Conservation (phyloP, 2,329 filamentous ascomycete species). For the Alternaria triticimaculans region DNA sequence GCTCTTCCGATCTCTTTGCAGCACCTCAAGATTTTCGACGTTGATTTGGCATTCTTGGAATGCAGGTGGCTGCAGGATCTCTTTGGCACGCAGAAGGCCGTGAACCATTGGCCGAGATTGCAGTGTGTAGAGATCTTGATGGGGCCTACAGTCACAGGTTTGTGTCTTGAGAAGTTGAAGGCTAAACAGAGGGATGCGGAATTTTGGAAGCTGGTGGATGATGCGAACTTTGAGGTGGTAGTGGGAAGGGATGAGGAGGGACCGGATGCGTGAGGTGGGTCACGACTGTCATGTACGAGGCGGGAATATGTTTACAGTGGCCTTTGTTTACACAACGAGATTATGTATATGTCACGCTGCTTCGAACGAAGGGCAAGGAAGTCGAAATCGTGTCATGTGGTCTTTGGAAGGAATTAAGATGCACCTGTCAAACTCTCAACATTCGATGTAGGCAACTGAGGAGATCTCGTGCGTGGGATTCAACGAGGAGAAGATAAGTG, state of each 20-base stretch:
- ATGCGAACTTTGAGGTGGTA: background rate
- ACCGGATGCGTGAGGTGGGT: background rate
- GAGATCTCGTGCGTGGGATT: background rate
- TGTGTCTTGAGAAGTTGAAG: background rate
- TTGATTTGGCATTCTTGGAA: conserved; percentile 6
- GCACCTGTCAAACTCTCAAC: background rate
- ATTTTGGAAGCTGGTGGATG: background rate
- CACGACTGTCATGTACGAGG: background rate
- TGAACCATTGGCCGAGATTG: conserved; percentile 6
- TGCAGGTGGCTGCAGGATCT: conserved; percentile 14
- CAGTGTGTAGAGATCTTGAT: conserved; percentile 9
- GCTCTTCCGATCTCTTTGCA: conserved; percentile 10
- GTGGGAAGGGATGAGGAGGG: background rate
- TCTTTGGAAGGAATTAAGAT: background rate
- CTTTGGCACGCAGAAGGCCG: conserved; percentile 4
- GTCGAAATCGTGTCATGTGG: background rate
- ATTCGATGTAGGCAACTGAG: background rate
- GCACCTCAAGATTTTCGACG: conserved; percentile 19
- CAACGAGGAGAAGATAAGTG: background rate
- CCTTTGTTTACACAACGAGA: too few relatives aligned
- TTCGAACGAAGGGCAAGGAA: background rate
- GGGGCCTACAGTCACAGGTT: background rate
- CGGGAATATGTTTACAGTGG: background rate
- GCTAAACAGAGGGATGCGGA: background rate
- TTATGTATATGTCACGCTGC: background rate